Base-by-base conservation (phyloP, 192 early-diverging fungal species). In the Backusella australiensis region DNA sequence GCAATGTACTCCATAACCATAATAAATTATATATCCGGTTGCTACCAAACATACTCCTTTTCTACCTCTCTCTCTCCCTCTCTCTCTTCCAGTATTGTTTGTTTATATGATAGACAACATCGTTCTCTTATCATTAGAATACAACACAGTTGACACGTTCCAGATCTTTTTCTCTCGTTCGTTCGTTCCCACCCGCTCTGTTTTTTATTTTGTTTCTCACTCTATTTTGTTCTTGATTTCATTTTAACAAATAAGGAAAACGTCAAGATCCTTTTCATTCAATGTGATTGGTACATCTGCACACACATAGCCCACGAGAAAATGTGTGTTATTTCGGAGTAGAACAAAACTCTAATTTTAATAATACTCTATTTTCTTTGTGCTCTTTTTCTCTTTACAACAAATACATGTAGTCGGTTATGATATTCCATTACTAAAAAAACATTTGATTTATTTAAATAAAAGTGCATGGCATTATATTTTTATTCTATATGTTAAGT, bases 231-330 rank as follows among this genome's bases (percentile, higher is more conserved):
- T 63, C 3, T 29, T 26, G 21, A 63, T 63, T 63, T 63, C 56
- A 63, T 63, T 63, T 63, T 63, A 63, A 63, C 56, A 63, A 63
- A 63, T 63, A 63, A 63, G 56, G 56, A 63, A 63, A 63, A 63
- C 56, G 56, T 63, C 56, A 63, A 63, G 21, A 9, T 5, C 23
- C 12, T n/a, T 63, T 63, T 29, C 56, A 63, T 63, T 63, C 23
- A 63, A 29, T 63, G 11, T 63, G 56, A 63, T 63, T 63, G 56
- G 56, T 63, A 63, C 56, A 29, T 63, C 23, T 63, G 9, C 26
- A 29, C 26, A 63, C 3, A 63, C 56, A 63, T 29, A 63, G 29
- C 11, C 11, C 56, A 26, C 56, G 56, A 63, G 26, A 29, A 63
- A 29, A 26, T 63, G 26, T 63, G 2, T 26, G 11, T 59, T 19